Evolutionary conservation across 495 filamentous ascomycete species (phyloP).

Genomic region (Xylaria longipes): DNA sequence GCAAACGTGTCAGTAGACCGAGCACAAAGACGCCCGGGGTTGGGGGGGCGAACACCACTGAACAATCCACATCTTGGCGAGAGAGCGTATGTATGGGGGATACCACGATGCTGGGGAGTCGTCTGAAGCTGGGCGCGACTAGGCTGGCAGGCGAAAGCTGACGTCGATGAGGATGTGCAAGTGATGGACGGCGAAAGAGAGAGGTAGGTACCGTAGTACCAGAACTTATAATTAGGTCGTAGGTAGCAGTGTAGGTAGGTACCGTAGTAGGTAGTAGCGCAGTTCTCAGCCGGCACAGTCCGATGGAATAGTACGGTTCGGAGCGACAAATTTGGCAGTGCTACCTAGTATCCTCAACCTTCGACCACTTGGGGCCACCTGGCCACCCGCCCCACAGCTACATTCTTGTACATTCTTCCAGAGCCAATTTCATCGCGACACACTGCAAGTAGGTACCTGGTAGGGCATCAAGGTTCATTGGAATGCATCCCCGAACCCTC

Average conservation of each 20-base stretch:
- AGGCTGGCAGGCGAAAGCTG: constrained; percentile 11
- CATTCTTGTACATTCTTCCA: too few relatives aligned
- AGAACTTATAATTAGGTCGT: constrained; percentile 1
- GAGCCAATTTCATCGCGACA: not conserved
- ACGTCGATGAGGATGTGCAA: constrained; percentile 1
- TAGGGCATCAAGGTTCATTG: not conserved
- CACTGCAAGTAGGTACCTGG: not conserved
- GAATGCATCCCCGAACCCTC: not conserved
- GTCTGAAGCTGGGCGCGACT: not conserved
- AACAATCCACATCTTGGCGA: constrained; percentile 84
- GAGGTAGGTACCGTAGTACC: not conserved
- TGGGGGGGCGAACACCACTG: constrained; percentile 83
- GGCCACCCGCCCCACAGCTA: constrained; percentile 12
- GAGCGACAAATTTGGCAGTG: constrained; percentile 20
- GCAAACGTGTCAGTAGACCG: constrained; percentile 29
- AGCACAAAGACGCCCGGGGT: constrained; percentile 29
- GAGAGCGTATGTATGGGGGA: not conserved
- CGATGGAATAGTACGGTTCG: not conserved
- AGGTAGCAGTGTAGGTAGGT: not conserved
- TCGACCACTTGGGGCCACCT: constrained; percentile 12
- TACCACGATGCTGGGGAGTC: not conserved
- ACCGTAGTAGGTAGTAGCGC: not conserved
- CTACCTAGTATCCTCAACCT: not conserved
- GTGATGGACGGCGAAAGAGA: constrained; percentile 7
- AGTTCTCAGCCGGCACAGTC: not conserved